Percentiles rank a stretch among this genome's conserved stretches.
Conservation (phyloP, 139 green algal genomes). For the Chlorokybus atmophyticus region DNA sequence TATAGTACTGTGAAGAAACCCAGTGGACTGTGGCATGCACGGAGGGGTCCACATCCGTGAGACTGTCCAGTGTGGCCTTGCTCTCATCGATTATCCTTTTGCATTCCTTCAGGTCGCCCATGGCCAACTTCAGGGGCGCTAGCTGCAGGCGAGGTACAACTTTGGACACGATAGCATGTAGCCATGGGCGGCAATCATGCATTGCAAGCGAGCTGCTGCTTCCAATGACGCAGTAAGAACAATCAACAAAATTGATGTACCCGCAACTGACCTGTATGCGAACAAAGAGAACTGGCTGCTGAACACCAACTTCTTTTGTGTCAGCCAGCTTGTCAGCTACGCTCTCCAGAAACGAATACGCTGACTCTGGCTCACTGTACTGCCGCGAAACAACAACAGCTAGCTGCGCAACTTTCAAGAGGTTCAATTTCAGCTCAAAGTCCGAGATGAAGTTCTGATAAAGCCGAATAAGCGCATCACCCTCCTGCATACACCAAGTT, state of each 20-base stretch:
- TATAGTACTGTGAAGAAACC: conserved; percentile 67
- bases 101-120: conserved; percentile 29
- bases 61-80: conserved; percentile 50
- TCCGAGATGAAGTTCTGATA: conserved; percentile 80
- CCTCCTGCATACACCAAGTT: conserved; percentile 19
- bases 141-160: conserved; percentile 55
- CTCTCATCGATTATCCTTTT: conserved; percentile 53
- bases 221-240: too few relatives aligned
- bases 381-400: conserved; percentile 37
- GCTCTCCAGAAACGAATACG: conserved; percentile 46
- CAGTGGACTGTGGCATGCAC: conserved; percentile 77
- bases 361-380: conserved; percentile 30
- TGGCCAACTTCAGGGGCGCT: conserved; percentile 63
- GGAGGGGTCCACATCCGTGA: conserved; percentile 65
- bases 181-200: too few relatives aligned
- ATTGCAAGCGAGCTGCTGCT: too few relatives aligned
- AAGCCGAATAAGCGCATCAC: conserved; percentile 48
- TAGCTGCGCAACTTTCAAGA: conserved; percentile 74
- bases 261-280: conserved; percentile 22
- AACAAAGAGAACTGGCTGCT: conserved; percentile 78
- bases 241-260: too few relatives aligned
- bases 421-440: conserved; percentile 85
- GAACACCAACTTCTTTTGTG: conserved; percentile 12
- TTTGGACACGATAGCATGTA: too few relatives aligned
- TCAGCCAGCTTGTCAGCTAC: conserved; percentile 55